Evolutionary conservation across 2,329 filamentous ascomycete species (phyloP).

Genomic region (Magnaporthales sp.): DNA sequence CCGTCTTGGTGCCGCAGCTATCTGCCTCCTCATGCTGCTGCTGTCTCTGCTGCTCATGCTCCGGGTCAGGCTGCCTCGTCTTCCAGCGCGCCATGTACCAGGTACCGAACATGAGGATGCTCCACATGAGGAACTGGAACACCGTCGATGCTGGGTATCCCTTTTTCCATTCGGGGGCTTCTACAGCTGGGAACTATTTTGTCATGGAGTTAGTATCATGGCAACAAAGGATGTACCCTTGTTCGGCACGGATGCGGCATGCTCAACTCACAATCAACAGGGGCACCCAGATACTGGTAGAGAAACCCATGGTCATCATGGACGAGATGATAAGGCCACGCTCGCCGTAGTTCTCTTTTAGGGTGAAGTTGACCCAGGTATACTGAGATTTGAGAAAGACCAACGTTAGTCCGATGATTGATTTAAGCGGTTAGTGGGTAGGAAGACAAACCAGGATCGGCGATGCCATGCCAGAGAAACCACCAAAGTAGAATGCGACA

Average conservation of each 20-base stretch:
- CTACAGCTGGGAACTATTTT: constrained; percentile 30
- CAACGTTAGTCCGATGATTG: background rate
- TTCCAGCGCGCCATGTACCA: constrained; percentile 7
- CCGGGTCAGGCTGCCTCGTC: constrained; percentile 2
- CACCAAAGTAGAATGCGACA: background rate
- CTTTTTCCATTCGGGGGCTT: constrained; percentile 5
- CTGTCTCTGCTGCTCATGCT: background rate
- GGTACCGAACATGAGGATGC: constrained; percentile 2
- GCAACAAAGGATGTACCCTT: no score
- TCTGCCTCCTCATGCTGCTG: background rate
- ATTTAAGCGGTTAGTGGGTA: background rate
- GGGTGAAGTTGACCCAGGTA: constrained; percentile 4
- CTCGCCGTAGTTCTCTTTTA: constrained; percentile 5
- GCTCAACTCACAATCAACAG: constrained; percentile 19
- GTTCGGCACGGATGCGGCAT: background rate
- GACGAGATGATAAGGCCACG: constrained; percentile 10
- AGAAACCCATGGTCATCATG: constrained; percentile 38
- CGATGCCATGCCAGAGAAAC: constrained; percentile 2
- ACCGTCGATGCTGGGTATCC: constrained; percentile 2
- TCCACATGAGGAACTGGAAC: constrained; percentile 4
- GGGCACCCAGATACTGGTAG: constrained; percentile 35
- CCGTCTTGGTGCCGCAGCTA: background rate
- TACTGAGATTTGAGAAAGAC: background rate
- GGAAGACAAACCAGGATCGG: background rate
- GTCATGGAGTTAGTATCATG: no score